These are phyloP conservation scores for Musa acuminata DNA, from an alignment of 176 grass and related monocot genomes.

Conservation along the genomic window DNA sequence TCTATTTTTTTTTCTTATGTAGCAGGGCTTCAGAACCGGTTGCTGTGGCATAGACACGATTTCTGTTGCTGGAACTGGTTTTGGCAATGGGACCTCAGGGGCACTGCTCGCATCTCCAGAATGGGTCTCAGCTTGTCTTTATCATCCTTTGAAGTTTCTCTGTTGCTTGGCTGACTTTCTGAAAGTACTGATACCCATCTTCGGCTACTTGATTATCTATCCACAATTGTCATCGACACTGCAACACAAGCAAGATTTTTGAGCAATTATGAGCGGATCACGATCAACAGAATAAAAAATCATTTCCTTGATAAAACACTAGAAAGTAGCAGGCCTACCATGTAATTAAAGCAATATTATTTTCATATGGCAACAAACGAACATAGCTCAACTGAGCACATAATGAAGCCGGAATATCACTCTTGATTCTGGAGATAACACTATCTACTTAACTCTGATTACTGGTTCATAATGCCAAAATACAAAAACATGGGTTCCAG, in stretches of 20 bases:
- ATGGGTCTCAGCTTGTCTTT: constrained; percentile 42
- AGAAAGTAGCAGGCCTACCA: neutral
- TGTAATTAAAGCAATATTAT: neutral
- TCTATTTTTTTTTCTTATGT: neutral
- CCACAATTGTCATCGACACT: constrained; percentile 71
- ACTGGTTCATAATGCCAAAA: no score
- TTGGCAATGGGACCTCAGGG: constrained; percentile 24
- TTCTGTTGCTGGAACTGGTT: constrained; percentile 19
- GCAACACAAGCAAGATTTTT: constrained; percentile 9
- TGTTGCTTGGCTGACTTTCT: constrained; percentile 40
- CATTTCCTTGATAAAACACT: neutral
- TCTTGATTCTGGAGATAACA: no score
- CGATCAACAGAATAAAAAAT: neutral
- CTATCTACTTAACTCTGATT: no score
- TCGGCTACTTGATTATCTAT: constrained; percentile 79
- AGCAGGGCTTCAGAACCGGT: constrained; percentile 39
- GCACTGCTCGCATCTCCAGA: constrained; percentile 61
- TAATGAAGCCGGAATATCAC: no score
- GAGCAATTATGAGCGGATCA: neutral
- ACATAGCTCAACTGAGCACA: no score
- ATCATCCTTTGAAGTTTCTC: constrained; percentile 34
- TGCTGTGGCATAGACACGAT: constrained; percentile 31
- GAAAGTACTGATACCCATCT: constrained; percentile 67
- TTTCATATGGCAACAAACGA: no score
- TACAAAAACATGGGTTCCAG: no score